Base-by-base conservation (phyloP, 176 grass and related monocot genomes). In the Oryza nivara region DNA sequence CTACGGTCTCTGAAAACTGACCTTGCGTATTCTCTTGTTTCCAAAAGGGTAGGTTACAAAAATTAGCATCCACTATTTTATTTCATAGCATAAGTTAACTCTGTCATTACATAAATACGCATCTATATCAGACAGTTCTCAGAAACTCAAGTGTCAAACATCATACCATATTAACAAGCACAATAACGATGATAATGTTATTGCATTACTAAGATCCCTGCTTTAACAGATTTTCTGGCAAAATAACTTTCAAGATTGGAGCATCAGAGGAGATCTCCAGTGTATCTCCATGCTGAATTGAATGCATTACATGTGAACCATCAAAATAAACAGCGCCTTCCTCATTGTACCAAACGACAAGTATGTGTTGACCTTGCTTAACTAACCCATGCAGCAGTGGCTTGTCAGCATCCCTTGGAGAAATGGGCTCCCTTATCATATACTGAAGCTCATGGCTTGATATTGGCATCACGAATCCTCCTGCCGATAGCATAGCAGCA, bases 381-480 rank as follows among this genome's bases (percentile, higher is more conserved):
- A 98, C 61, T 73, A 95, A 90, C 28, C 89, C 89, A 73, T 92
- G 96, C 74, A 98, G 80, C 73, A 92, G 76, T 67, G 84, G 82
- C 64, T 66, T 80, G 58, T 93, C 91, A 1, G 75, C 78, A 65
- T 84, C 80, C 11, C 54, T 84, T 49, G 89, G 87, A 4, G 71
- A 84, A 72, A 98, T 95, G 22, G 93, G 96, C 73, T 98, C 96
- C 83, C 96, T 92, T 83, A 93, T 92, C 89, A 98, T 98, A 78
- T 93, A 98, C 47, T 98, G 96, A 88, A 95, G 96, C 52, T 98
- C 91, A 26, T 14, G 76, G 43, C 85, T 90, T 78, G 75, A 87
- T 73, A 95, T 83, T 65, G 91, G 83, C 96, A 98, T 98, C 40
- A 73, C 70, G 47, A 90, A 92, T 65, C 96, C 96, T 84, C 96